Conservation (phyloP, 495 filamentous ascomycete genomes). For the Barbatosphaeria neglecta region DNA sequence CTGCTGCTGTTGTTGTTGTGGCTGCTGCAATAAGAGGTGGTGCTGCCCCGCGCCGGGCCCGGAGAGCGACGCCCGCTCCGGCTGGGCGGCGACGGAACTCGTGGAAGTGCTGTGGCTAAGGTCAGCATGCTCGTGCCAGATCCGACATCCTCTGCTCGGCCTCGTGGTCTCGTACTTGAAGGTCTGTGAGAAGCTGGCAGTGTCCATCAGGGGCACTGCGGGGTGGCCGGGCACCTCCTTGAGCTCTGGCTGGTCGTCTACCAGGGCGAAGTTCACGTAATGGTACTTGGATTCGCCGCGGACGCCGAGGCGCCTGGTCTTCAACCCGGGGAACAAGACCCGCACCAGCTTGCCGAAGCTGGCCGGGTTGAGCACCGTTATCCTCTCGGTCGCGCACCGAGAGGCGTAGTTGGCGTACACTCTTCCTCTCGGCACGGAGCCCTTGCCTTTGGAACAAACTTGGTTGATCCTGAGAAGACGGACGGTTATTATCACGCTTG, state of each 20-base stretch:
- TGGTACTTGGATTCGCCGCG: slow-evolving; percentile 98
- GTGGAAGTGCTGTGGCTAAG: slow-evolving; percentile 4
- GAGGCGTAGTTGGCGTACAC: slow-evolving; percentile 91
- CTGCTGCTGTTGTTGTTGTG: slow-evolving; percentile 17
- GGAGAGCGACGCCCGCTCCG: slow-evolving; percentile 58
- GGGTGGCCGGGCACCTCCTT: slow-evolving; percentile 23
- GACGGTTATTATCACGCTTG: slow-evolving; percentile 7
- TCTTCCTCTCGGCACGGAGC: slow-evolving; percentile 78
- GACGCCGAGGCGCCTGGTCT: slow-evolving; percentile 82
- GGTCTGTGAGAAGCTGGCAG: slow-evolving; percentile 22
- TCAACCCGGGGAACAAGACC: slow-evolving; percentile 88
- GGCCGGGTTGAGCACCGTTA: slow-evolving; percentile 86
- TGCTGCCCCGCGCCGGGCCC: slow-evolving; percentile 42
- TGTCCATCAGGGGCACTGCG: slow-evolving; percentile 24
- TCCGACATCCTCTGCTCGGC: background rate
- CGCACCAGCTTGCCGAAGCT: slow-evolving; percentile 96
- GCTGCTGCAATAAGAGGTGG: too few species aligned
- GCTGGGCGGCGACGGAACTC: background rate
- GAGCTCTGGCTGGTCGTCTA: slow-evolving; percentile 45
- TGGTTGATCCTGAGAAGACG: slow-evolving; percentile 56
- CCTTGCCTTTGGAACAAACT: slow-evolving; percentile 67
- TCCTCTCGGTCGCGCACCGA: slow-evolving; percentile 80
- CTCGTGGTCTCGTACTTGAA: slow-evolving; percentile 22
- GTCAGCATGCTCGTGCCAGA: background rate
- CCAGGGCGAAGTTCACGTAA: slow-evolving; percentile 77